Evolutionary conservation across 2,329 filamentous ascomycete species (phyloP), one percentile per base, ranked within the genome.

Genomic region (Thelonectria blattea): DNA sequence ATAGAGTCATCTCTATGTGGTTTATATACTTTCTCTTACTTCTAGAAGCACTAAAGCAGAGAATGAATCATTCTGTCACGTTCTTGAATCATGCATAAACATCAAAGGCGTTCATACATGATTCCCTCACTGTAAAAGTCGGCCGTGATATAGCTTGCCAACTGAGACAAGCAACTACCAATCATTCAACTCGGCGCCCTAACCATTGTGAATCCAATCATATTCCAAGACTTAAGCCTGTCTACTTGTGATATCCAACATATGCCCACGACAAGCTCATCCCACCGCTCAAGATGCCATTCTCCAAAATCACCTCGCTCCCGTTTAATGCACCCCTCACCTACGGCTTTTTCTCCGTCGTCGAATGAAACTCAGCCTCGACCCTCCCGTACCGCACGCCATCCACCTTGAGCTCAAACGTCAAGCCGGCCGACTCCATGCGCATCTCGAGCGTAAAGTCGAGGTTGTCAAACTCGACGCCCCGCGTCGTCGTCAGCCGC

Each of bases 361-460:
- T 52, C 27, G 58, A 91, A 72, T 92, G 88, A 74, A 94, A 93
- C 65, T 92, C 90, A 0, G 90, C 90, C 71, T 91, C 88, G 1
- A 93, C 91, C 61, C 87, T 82, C 9, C 91, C 91, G 75, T 93
- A 93, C 64, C 89, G 81, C 15, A 91, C 86, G 0, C 90, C 90
- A 71, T 93, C 90, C 12, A 93, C 90, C 76, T 91, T 90, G 54
- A 93, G 76, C 76, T 93, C 90, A 74, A 93, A 93, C 2, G 89
- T 86, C 59, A 93, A 69, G 1, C 90, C 89, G 0, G 91, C 91
- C 68, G 88, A 91, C 71, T 92, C 88, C 45, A 93, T 90, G 66
- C 89, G 88, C 90, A 94, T 92, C 78, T 93, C 90, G 6, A 93
- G 83, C 11, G 90, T 91, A 62, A 93, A 93, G 71, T 93, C 90